These are phyloP conservation scores for Cystobasidium tubakii DNA, from an alignment of 768 basidiomycete genomes.

Conservation along the genomic window DNA sequence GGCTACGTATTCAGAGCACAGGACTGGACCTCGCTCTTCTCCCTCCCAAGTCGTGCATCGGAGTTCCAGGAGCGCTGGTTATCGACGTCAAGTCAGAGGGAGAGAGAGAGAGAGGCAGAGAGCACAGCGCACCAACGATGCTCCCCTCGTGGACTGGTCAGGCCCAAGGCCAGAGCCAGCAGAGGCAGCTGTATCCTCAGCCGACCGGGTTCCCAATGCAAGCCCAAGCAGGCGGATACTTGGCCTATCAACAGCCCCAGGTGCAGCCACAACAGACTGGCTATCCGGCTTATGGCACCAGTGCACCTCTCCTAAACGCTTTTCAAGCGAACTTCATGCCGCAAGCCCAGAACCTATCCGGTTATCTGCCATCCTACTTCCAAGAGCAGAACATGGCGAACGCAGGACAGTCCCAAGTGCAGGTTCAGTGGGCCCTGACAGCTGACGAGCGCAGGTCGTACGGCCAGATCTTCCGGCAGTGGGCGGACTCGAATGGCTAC, in stretches of 20 bases:
- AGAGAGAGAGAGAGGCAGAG: too few species aligned
- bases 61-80: too few species aligned
- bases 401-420: conserved; percentile 61
- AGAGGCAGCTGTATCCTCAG: background rate
- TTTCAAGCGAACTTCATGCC: conserved; percentile 41
- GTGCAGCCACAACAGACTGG: conserved; percentile 37
- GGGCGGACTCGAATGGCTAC: conserved; percentile 81
- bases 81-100: too few species aligned
- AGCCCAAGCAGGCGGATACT: too few species aligned
- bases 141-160: background rate
- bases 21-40: too few species aligned
- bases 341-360: conserved; percentile 30
- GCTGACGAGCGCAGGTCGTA: conserved; percentile 94
- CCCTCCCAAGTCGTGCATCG: too few species aligned
- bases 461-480: conserved; percentile 92
- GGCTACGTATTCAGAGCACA: too few species aligned
- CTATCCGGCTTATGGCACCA: background rate
- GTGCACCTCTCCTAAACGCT: conserved; percentile 26
- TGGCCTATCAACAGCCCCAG: conserved; percentile 9
- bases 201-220: conserved; percentile 13
- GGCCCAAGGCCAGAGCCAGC: conserved; percentile 61
- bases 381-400: conserved; percentile 76
- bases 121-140: background rate
- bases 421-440: conserved; percentile 76
- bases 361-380: conserved; percentile 55